Conservation (phyloP, 345 rosid species). For the Eucalyptus erythrocorys region DNA sequence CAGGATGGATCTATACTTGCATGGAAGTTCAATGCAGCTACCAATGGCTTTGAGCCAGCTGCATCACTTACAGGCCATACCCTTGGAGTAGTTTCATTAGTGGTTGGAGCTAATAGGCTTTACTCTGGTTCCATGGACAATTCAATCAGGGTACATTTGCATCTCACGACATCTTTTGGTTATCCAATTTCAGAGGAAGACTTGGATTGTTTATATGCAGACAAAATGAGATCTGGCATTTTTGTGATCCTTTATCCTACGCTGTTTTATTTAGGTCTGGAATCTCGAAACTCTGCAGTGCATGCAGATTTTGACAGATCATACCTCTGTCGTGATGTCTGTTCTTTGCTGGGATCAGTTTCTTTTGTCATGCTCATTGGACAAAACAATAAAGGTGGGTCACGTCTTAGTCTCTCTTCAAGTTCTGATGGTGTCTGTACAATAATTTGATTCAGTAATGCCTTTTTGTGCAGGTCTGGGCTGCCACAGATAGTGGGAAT, state of each 20-base stretch:
- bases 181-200: background rate
- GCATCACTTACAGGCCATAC: constrained; percentile 65
- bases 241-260: background rate
- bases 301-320: constrained; percentile 68
- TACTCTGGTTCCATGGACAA: constrained; percentile 97
- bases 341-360: constrained; percentile 99
- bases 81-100: constrained; percentile 69
- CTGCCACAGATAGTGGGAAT: constrained; percentile 77
- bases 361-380: constrained; percentile 92
- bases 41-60: constrained; percentile 73
- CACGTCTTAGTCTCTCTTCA: background rate
- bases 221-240: background rate
- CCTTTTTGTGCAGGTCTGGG: constrained; percentile 63
- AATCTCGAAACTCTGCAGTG: constrained; percentile 87
- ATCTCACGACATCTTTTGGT: background rate
- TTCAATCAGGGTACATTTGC: constrained; percentile 52
- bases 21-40: constrained; percentile 69
- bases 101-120: constrained; percentile 84
- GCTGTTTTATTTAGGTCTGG: constrained; percentile 52
- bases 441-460: background rate
- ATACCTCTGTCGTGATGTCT: constrained; percentile 85
- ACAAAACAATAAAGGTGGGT: constrained; percentile 74
- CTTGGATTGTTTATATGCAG: background rate
- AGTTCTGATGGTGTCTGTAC: background rate
- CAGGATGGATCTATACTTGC: constrained; percentile 87